Evolutionary conservation across 73 alveolate genomes (phyloP).

Genomic region (Tetrahymena elliotti): DNA sequence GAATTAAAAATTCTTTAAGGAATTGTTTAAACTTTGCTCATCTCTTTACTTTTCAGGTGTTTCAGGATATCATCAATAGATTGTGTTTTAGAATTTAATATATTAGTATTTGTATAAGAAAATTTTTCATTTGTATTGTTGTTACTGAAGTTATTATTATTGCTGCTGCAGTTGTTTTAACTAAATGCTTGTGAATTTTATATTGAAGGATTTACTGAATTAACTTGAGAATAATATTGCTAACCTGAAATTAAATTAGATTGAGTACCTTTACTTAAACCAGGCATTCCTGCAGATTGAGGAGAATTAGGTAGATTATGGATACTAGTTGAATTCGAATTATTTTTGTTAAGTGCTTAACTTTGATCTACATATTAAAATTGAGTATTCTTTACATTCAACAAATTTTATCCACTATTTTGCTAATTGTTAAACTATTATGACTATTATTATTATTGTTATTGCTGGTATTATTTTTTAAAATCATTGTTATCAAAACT

Average conservation of each 20-base stretch:
- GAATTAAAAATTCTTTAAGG: not conserved
- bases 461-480: not conserved
- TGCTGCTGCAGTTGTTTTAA: not conserved
- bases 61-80: not conserved
- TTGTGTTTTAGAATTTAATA: not conserved
- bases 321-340: not conserved
- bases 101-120: not conserved
- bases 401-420: not conserved
- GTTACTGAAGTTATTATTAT: too few species aligned
- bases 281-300: not conserved
- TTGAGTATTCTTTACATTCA: not conserved
- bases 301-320: not conserved
- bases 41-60: not conserved
- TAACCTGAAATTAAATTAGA: not conserved
- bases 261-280: not conserved
- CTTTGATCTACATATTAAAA: not conserved
- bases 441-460: not conserved
- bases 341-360: not conserved
- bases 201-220: not conserved
- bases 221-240: not conserved
- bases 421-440: not conserved
- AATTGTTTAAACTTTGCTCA: not conserved
- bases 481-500: not conserved
- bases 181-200: not conserved
- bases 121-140: not conserved